Conservation (phyloP, 2,329 filamentous ascomycete genomes). For the Ciborinia camelliae region DNA sequence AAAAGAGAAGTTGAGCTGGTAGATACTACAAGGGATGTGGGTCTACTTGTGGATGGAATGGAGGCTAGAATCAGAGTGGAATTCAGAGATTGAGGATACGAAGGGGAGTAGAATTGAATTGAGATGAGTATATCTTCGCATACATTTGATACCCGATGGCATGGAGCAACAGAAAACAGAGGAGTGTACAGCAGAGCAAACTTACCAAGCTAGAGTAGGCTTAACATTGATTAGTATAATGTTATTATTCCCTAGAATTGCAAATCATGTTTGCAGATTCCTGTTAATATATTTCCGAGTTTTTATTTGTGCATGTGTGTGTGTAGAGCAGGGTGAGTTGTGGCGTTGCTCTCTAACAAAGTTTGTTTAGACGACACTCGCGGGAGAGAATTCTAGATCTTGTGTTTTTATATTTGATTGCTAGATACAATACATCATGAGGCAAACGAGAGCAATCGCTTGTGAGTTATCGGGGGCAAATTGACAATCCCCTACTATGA, state of each 20-base stretch:
- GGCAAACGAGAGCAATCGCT: neutral
- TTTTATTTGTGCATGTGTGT: neutral
- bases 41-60: conserved; percentile 74
- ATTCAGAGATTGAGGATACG: conserved; percentile 21
- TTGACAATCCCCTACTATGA: neutral
- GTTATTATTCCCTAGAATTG: neutral
- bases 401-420: neutral
- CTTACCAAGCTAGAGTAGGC: neutral
- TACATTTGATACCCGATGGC: conserved; percentile 6
- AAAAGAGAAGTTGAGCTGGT: conserved; percentile 76
- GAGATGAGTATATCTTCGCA: conserved; percentile 11
- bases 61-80: conserved; percentile 73
- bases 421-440: neutral
- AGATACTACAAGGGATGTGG: conserved; percentile 76
- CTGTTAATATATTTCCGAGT: neutral
- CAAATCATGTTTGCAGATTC: neutral
- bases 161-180: neutral
- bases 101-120: neutral
- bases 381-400: neutral
- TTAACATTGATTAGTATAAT: neutral
- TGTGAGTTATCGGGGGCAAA: neutral
- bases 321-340: neutral
- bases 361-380: neutral
- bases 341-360: neutral
- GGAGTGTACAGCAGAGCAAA: neutral